A percentile compares a stretch with the other conserved stretches of the same genome.
phyloP scores from a whole-genome alignment of 2,329 filamentous ascomycete species.

The Clathrospora elynae region DNA sequence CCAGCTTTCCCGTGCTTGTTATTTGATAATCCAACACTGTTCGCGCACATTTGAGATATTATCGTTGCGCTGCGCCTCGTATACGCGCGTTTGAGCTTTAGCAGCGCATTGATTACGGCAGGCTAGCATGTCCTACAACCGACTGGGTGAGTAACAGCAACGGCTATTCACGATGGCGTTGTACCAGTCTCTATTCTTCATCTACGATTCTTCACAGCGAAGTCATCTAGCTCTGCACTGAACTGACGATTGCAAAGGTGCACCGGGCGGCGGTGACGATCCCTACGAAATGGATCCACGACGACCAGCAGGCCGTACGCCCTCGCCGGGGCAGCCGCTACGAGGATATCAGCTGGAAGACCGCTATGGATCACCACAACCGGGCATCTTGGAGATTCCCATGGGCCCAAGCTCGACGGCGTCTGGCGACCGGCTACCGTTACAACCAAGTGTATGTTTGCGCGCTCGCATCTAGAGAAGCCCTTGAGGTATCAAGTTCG shows the following conservation, averaged over 20 bases:
- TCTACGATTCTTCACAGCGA: slow-evolving; percentile 10
- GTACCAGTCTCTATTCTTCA: neutral
- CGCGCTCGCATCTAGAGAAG: too few relatives aligned
- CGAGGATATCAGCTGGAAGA: slow-evolving; percentile 84
- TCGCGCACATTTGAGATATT: slow-evolving; percentile 12
- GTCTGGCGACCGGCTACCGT: slow-evolving; percentile 75
- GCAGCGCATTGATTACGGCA: slow-evolving; percentile 19
- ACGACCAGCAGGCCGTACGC: slow-evolving; percentile 58
- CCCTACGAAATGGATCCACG: slow-evolving; percentile 58
- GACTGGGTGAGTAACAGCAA: slow-evolving; percentile 40
- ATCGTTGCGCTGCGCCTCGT: slow-evolving; percentile 16
- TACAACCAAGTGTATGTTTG: slow-evolving; percentile 79
- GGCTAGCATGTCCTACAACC: slow-evolving; percentile 45
- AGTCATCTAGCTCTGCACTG: slow-evolving; percentile 5
- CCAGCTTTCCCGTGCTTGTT: slow-evolving; percentile 17
- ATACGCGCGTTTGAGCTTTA: slow-evolving; percentile 27
- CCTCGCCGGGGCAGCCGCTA: slow-evolving; percentile 76
- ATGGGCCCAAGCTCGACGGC: slow-evolving; percentile 63
- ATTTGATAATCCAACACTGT: slow-evolving; percentile 27
- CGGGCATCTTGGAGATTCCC: slow-evolving; percentile 65
- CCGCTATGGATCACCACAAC: slow-evolving; percentile 62
- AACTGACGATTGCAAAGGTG: slow-evolving; percentile 28
- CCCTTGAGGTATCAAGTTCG: neutral
- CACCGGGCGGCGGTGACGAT: slow-evolving; percentile 25
- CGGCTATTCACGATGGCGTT: neutral